Conservation (phyloP, 208 protist genomes). For the Angomonas deanei region DNA sequence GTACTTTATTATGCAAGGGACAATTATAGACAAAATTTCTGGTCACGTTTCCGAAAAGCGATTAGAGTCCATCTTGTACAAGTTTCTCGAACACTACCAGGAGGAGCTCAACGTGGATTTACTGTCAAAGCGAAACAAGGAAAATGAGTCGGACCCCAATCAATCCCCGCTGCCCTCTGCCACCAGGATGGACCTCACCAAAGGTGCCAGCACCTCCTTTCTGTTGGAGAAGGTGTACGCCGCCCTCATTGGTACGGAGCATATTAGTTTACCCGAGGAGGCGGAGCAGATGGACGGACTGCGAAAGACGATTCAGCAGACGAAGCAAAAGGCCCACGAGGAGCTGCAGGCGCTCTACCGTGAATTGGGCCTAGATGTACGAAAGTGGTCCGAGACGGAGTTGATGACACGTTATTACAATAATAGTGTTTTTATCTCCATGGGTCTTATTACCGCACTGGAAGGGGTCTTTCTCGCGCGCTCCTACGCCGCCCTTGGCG, state of each 20-base stretch:
- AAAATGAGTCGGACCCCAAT: conserved; percentile 7
- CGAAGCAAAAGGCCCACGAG: conserved; percentile 73
- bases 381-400: conserved; percentile 50
- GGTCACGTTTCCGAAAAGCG: conserved; percentile 50
- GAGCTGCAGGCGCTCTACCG: conserved; percentile 63
- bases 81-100: conserved; percentile 85
- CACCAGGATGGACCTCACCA: conserved; percentile 56
- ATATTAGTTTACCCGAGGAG: conserved; percentile 77
- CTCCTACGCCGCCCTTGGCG: conserved; percentile 65
- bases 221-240: conserved; percentile 66
- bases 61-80: conserved; percentile 62
- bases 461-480: conserved; percentile 76
- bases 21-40: conserved; percentile 78
- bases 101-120: conserved; percentile 82
- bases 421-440: conserved; percentile 48
- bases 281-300: conserved; percentile 69
- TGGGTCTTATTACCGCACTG: conserved; percentile 53
- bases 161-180: conserved; percentile 49
- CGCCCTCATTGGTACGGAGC: conserved; percentile 59
- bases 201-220: conserved; percentile 68
- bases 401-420: conserved; percentile 64
- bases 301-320: conserved; percentile 66
- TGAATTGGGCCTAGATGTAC: conserved; percentile 70
- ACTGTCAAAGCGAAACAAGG: conserved; percentile 18
- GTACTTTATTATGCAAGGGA: conserved; percentile 88